phyloP scores from a whole-genome alignment of 139 green algal species.

The Desmodesmus armatus region DNA sequence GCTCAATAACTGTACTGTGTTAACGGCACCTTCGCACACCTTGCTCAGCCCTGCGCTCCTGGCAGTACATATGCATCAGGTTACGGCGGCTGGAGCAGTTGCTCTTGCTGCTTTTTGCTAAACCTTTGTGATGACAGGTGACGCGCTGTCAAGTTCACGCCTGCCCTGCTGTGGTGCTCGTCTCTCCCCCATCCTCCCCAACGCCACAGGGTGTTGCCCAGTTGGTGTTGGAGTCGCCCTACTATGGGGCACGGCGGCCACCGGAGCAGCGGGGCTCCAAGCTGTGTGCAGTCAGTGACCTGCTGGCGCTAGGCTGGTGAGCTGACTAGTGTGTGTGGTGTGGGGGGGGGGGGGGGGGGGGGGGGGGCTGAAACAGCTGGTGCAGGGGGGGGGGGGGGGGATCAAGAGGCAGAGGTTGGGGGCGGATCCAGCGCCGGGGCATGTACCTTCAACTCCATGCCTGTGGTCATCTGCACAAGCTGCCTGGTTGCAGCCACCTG shows the following conservation, averaged over 20 bases:
- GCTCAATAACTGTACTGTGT: too few species aligned
- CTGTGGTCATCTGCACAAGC: neutral
- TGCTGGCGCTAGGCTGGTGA: constrained; percentile 82
- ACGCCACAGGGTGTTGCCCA: constrained; percentile 71
- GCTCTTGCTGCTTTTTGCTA: neutral
- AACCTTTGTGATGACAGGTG: neutral
- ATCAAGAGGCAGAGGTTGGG: neutral
- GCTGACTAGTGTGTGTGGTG: neutral
- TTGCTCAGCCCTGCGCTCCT: too few species aligned
- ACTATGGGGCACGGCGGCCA: constrained; percentile 81
- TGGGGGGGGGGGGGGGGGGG: neutral
- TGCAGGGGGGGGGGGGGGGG: neutral
- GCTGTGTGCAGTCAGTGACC: constrained; percentile 83
- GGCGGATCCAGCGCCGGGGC: too few species aligned
- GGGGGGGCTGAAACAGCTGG: neutral
- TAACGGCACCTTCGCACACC: too few species aligned
- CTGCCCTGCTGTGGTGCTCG: neutral
- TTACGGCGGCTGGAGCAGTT: neutral
- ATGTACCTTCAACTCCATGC: neutral
- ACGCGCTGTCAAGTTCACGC: neutral
- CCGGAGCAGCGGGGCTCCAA: constrained; percentile 78
- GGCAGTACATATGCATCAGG: too few species aligned
- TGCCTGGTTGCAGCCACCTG: neutral
- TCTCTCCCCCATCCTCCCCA: neutral
- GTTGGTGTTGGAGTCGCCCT: constrained; percentile 85